Conservation (phyloP, 2,329 filamentous ascomycete species). For the Apiospora phragmitis region DNA sequence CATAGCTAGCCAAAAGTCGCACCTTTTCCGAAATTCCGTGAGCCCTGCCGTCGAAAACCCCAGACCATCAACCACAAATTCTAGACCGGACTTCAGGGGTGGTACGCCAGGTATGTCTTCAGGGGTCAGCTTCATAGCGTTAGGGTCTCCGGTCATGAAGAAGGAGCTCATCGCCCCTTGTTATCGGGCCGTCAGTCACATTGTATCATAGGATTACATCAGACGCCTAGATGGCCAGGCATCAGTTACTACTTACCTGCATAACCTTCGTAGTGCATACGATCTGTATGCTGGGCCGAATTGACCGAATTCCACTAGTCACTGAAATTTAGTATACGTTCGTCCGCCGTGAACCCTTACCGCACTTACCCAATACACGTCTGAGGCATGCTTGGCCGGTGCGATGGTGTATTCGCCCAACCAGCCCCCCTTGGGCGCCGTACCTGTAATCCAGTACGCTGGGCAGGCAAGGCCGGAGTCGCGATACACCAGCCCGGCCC, state of each 20-base stretch:
- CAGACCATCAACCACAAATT: slow-evolving; percentile 51
- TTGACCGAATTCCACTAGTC: slow-evolving; percentile 58
- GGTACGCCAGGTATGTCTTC: slow-evolving; percentile 45
- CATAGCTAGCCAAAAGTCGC: slow-evolving; percentile 53
- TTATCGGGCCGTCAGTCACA: slow-evolving; percentile 12
- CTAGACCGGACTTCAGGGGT: slow-evolving; percentile 36
- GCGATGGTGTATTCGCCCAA: slow-evolving; percentile 60
- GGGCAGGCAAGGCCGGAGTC: slow-evolving; percentile 62
- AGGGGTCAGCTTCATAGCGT: slow-evolving; percentile 55
- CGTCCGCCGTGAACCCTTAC: background rate
- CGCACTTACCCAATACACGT: slow-evolving; percentile 52
- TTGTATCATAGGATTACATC: background rate
- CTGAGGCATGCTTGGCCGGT: slow-evolving; percentile 59
- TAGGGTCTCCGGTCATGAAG: slow-evolving; percentile 59
- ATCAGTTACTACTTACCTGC: slow-evolving; percentile 20
- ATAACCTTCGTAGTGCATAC: slow-evolving; percentile 56
- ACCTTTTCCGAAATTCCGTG: slow-evolving; percentile 43
- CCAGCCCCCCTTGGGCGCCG: slow-evolving; percentile 47
- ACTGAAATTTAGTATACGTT: background rate
- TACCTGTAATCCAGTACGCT: slow-evolving; percentile 54
- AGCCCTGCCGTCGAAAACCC: slow-evolving; percentile 45
- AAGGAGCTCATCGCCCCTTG: slow-evolving; percentile 61
- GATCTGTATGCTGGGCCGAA: slow-evolving; percentile 50
- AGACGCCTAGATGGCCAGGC: background rate
- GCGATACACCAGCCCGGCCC: slow-evolving; percentile 58